Evolutionary conservation across 768 basidiomycete genomes (phyloP).

Genomic region (Podaxis rugospora): DNA sequence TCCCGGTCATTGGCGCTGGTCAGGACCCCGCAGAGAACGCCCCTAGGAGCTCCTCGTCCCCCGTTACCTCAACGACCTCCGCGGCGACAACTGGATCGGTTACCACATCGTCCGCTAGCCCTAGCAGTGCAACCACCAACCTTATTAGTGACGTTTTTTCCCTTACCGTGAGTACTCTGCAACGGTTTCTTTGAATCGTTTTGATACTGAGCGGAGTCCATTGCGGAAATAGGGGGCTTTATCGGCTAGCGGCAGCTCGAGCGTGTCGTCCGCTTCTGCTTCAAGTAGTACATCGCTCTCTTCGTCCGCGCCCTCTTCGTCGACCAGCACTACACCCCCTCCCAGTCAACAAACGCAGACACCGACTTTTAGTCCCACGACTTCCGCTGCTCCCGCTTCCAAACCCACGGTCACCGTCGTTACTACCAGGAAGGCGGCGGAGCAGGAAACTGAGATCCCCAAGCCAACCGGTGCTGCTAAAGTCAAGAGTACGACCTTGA

Average conservation of each 20-base stretch:
- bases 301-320: conserved; percentile 9
- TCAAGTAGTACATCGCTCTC: conserved; percentile 3
- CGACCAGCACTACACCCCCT: conserved; percentile 11
- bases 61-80: conserved; percentile 15
- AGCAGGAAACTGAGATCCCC: conserved; percentile 25
- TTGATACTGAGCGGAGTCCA: not conserved
- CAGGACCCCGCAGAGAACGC: conserved; percentile 19
- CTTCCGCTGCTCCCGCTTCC: conserved; percentile 15
- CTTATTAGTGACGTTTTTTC: not conserved
- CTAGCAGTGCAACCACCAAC: not conserved
- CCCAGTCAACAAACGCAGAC: conserved; percentile 5
- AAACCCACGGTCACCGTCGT: conserved; percentile 22
- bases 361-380: conserved; percentile 13
- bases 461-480: conserved; percentile 23
- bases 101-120: not conserved
- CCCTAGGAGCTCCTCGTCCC: conserved; percentile 13
- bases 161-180: not conserved
- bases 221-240: not conserved
- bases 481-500: conserved; percentile 41
- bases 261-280: conserved; percentile 10
- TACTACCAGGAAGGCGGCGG: conserved; percentile 23
- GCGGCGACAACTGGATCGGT: conserved; percentile 1
- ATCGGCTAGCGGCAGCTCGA: not conserved
- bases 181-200: not conserved
- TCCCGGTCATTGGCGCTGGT: conserved; percentile 30